These are phyloP conservation scores for Ophiostoma ulmi DNA, from an alignment of 2,329 filamentous ascomycete species.

Conservation along the genomic window DNA sequence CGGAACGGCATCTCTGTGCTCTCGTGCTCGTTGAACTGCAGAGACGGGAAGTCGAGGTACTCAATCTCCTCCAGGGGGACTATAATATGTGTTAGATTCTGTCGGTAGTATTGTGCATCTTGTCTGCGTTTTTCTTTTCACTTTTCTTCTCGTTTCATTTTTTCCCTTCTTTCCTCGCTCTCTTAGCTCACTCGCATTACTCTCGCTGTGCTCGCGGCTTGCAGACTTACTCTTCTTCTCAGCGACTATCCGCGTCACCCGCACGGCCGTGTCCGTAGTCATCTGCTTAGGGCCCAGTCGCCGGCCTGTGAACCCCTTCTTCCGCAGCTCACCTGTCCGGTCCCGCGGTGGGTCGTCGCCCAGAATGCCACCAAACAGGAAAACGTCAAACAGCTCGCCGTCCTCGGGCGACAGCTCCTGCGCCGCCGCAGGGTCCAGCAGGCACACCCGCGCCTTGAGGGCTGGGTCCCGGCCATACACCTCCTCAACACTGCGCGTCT, in stretches of 20 bases:
- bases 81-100: conserved; percentile 35
- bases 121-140: not conserved
- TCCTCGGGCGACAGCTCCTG: conserved; percentile 79
- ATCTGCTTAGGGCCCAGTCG: conserved; percentile 90
- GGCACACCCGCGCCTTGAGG: conserved; percentile 24
- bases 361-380: conserved; percentile 92
- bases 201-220: not conserved
- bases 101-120: no score
- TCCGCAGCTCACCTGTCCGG: conserved; percentile 88
- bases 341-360: conserved; percentile 94
- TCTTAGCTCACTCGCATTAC: not conserved
- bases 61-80: conserved; percentile 72
- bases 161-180: not conserved
- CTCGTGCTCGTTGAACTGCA: conserved; percentile 85
- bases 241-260: conserved; percentile 84
- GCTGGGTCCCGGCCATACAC: conserved; percentile 69
- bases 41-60: conserved; percentile 83
- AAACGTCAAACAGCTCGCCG: conserved; percentile 76
- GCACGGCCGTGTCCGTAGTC: conserved; percentile 95
- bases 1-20: conserved; percentile 97
- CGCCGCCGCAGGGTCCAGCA: conserved; percentile 21
- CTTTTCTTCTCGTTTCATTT: not conserved
- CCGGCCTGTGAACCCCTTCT: conserved; percentile 85
- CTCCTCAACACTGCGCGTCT: conserved; percentile 74
- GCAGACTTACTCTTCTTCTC: conserved; percentile 66